These are phyloP conservation scores for Arachnomyces sp. DNA, from an alignment of 2,329 filamentous ascomycete species.

Conservation along the genomic window DNA sequence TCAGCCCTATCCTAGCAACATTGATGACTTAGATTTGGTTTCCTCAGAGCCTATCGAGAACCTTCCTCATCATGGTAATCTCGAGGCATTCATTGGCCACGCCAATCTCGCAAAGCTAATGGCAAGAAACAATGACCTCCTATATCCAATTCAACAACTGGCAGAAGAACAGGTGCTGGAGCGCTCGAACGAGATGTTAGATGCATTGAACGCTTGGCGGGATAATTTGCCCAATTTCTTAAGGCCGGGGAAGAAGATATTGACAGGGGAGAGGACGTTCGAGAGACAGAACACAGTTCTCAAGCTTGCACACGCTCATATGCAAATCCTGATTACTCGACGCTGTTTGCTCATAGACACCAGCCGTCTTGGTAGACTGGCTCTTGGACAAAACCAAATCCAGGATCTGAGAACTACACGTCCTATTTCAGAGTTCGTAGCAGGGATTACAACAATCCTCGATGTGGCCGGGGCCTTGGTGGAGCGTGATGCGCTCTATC, in stretches of 20 bases:
- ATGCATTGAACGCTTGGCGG: constrained; percentile 10
- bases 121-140: constrained; percentile 14
- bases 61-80: constrained; percentile 16
- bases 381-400: constrained; percentile 2
- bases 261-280: constrained; percentile 13
- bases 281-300: constrained; percentile 17
- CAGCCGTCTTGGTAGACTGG: constrained; percentile 6
- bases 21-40: constrained; percentile 52
- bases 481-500: constrained; percentile 9
- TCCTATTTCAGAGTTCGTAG: constrained; percentile 13
- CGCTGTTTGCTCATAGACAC: constrained; percentile 15
- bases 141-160: constrained; percentile 14
- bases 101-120: constrained; percentile 15
- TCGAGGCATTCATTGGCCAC: constrained; percentile 8
- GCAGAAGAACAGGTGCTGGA: constrained; percentile 12
- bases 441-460: constrained; percentile 12
- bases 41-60: constrained; percentile 29
- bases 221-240: constrained; percentile 14
- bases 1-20: constrained; percentile 47
- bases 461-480: constrained; percentile 9
- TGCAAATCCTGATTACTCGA: constrained; percentile 15
- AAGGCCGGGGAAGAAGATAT: constrained; percentile 14
- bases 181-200: constrained; percentile 13
- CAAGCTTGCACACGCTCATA: constrained; percentile 14
- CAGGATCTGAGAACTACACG: constrained; percentile 11